These are phyloP conservation scores for Metschnikowia colocasiae DNA, from an alignment of 805 yeast species.

Conservation along the genomic window DNA sequence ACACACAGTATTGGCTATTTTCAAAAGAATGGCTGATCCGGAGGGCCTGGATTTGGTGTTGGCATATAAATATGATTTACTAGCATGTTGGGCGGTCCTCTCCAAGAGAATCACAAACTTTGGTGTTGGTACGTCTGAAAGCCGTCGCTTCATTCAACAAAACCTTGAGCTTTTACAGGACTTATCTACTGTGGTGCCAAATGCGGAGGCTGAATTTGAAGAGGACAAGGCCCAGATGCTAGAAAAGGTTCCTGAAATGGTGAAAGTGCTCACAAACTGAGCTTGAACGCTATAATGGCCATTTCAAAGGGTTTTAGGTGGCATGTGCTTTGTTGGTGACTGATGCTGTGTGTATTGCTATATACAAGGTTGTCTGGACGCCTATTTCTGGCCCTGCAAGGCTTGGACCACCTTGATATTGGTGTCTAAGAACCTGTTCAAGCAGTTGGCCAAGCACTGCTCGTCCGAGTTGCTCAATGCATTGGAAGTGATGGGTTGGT, in stretches of 20 bases:
- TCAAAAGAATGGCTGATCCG: constrained; percentile 14
- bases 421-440: constrained; percentile 82
- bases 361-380: constrained; percentile 6
- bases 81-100: constrained; percentile 35
- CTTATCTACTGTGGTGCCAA: constrained; percentile 1
- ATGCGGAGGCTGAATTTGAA: constrained; percentile 3
- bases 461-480: constrained; percentile 59
- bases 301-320: too few relatives aligned
- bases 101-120: constrained; percentile 9
- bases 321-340: not conserved
- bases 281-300: not conserved
- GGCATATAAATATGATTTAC: constrained; percentile 30
- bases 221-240: constrained; percentile 6
- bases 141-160: not conserved
- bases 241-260: constrained; percentile 9
- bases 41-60: constrained; percentile 20
- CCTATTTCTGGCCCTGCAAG: constrained; percentile 33
- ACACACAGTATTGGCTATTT: constrained; percentile 14
- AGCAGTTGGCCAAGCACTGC: constrained; percentile 72
- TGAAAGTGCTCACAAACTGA: too few relatives aligned
- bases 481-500: constrained; percentile 41
- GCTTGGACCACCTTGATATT: constrained; percentile 76
- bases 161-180: constrained; percentile 3
- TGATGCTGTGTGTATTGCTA: constrained; percentile 1
- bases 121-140: constrained; percentile 10